Evolutionary conservation across 129 eudicot species (phyloP).

Genomic region (Flaveria linearis): DNA sequence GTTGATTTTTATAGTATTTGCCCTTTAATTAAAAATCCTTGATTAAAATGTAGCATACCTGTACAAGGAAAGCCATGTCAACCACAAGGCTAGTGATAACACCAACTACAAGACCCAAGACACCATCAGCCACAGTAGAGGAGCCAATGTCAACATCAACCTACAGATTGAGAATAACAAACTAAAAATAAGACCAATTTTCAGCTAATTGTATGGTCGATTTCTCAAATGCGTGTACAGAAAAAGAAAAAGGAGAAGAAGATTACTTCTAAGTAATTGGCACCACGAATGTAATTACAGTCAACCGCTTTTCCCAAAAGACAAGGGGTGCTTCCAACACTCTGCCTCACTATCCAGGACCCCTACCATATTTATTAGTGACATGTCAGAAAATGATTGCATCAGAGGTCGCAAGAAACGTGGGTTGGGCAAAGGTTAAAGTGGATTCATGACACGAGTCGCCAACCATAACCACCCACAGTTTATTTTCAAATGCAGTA

Average conservation of each 20-base stretch:
- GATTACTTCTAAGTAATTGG: conserved; percentile 84
- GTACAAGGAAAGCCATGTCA: conserved; percentile 98
- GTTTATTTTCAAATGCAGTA: too few relatives aligned
- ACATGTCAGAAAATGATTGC: neutral
- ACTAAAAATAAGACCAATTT: neutral
- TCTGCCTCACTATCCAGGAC: conserved; percentile 98
- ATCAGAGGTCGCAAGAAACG: neutral
- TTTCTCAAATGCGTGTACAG: neutral
- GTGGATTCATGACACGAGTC: neutral
- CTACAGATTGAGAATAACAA: conserved; percentile 36
- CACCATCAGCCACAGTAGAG: conserved; percentile 98
- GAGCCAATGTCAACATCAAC: conserved; percentile 96
- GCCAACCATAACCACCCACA: too few relatives aligned
- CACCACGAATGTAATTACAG: conserved; percentile 91
- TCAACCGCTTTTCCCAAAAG: conserved; percentile 93
- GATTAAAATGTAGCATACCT: conserved; percentile 46
- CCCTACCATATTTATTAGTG: conserved; percentile 49
- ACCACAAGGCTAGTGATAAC: conserved; percentile 91
- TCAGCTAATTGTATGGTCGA: neutral
- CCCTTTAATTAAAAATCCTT: neutral
- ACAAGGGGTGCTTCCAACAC: conserved; percentile 99
- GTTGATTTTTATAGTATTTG: too few relatives aligned
- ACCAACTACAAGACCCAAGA: conserved; percentile 95
- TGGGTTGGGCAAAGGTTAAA: neutral
- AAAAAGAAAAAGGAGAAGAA: neutral